Evolutionary conservation across 208 protist genomes (phyloP), one percentile per base, ranked within the genome.

Genomic region (Trypanosoma cruzi): DNA sequence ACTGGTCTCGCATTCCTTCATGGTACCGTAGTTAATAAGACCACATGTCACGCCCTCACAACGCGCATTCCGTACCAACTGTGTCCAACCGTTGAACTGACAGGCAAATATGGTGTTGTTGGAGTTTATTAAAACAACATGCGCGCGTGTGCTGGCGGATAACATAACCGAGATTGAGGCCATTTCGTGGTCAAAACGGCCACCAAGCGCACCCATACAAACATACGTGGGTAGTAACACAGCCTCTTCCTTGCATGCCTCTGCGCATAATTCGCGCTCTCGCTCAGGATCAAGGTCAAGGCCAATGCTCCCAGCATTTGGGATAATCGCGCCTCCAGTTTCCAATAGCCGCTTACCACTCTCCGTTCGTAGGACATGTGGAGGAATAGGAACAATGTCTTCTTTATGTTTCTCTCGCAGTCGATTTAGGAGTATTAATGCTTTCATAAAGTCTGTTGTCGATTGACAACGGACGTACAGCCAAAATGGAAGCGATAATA

Each of bases 361-460:
- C 24, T 29, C 1, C 28, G 57, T 44, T 14, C 36, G 31, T 29
- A 77, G 49, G 49, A 68, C 49, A 42, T 48, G 60, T 31, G 66
- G 57, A 4, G 66, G 58, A 56, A 63, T 20, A 75, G 69, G 36
- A 58, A 42, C 54, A 28, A 37, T n/a, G n/a, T 68, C 75, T 34
- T 75, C 42, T 10, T 64, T 40, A 31, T 75, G 58, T 1, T 22
- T 44, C 20, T 72, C 40, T 53, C 73, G 54, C 13, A 86, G 75
- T 8, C 81, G 73, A 36, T 75, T 62, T 28, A 92, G 29, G 31
- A 95, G 75, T 14, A 59, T 52, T 0, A 95, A 54, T 26, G 78
- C 71, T 66, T 95, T 95, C 6, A 73, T 29, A 64, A 95, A 95
- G 80, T 95, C 89, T 4, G 89, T 92, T n/a, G 89, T 80, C 75